phyloP scores from a whole-genome alignment of 345 rosid genomes.

The Citrus inodora region DNA sequence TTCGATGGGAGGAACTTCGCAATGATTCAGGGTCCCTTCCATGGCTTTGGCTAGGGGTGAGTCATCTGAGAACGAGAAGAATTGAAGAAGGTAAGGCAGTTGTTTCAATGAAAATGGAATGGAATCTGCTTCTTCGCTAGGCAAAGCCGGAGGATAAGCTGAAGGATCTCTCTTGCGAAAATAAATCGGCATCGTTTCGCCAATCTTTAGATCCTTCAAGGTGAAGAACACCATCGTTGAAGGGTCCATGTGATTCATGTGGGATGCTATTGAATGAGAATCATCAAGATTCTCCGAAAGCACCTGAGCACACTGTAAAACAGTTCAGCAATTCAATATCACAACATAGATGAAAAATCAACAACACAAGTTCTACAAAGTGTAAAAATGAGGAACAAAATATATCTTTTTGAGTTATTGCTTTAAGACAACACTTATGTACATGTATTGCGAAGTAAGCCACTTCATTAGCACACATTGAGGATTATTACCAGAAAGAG shows the following conservation, averaged over 20 bases:
- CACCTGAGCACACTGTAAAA: not conserved
- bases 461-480: not conserved
- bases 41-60: constrained; percentile 23
- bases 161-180: not conserved
- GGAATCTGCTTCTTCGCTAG: constrained; percentile 20
- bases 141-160: not conserved
- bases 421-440: not conserved
- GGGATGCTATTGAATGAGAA: not conserved
- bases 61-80: constrained; percentile 16
- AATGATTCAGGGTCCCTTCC: constrained; percentile 13
- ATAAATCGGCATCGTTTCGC: not conserved
- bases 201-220: not conserved
- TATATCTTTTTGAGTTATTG: too few species aligned
- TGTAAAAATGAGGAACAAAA: too few species aligned
- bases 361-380: too few species aligned
- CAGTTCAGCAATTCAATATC: not conserved
- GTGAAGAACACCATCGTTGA: not conserved
- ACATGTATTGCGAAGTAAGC: not conserved
- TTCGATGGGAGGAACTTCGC: constrained; percentile 12
- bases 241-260: not conserved
- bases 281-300: not conserved
- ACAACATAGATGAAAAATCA: too few species aligned
- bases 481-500: not conserved
- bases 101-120: constrained; percentile 19
- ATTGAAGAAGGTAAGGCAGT: constrained; percentile 7